Conservation (phyloP, 2,329 filamentous ascomycete genomes). For the Magnaporthiopsis rhizophila region DNA sequence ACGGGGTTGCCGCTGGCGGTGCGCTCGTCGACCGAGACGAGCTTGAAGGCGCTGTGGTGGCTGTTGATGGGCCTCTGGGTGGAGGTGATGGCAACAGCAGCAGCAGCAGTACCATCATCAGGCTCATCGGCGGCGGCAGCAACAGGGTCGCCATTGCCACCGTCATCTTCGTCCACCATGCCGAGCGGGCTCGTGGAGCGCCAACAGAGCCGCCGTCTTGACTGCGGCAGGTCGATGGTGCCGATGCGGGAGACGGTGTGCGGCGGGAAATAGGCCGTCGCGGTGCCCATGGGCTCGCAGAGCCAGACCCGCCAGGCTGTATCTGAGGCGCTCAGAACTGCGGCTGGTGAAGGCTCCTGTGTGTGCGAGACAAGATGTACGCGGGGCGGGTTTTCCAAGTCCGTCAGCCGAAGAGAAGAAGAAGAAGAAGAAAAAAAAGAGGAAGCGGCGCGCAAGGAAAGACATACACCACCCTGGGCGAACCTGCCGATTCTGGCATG, state of each 20-base stretch:
- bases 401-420: background rate
- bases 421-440: no score
- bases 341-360: background rate
- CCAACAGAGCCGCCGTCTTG: background rate
- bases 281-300: background rate
- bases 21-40: constrained; percentile 49
- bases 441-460: background rate
- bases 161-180: background rate
- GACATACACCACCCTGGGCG: background rate
- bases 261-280: background rate
- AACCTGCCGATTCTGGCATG: background rate
- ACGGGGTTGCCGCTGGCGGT: constrained; percentile 50
- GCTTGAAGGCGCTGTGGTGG: constrained; percentile 52
- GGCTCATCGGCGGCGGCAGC: background rate
- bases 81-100: no score
- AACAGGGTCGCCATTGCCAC: background rate
- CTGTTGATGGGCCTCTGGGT: background rate
- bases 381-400: no score
- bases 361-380: background rate
- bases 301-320: background rate
- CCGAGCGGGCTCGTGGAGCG: background rate
- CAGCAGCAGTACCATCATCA: background rate
- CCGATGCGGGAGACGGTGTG: background rate
- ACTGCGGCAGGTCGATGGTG: background rate
- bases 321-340: background rate